phyloP scores from a whole-genome alignment of 2,329 filamentous ascomycete genomes.

The Ambrosiella beaveri region DNA sequence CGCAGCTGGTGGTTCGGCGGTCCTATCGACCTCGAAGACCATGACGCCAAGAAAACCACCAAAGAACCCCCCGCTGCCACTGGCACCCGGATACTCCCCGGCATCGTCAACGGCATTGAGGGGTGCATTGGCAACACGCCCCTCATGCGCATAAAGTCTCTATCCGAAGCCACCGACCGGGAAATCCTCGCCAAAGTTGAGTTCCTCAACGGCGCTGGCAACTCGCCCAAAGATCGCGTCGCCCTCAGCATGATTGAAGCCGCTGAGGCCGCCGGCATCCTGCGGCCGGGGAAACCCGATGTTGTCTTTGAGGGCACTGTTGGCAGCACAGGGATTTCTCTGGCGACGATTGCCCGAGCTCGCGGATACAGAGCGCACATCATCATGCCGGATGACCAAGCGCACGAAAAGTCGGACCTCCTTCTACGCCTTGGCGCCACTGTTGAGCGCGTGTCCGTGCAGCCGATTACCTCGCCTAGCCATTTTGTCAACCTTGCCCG shows the following conservation, averaged over 20 bases:
- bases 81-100: constrained; percentile 12
- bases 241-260: constrained; percentile 73
- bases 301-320: constrained; percentile 97
- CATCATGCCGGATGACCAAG: constrained; percentile 91
- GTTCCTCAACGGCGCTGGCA: constrained; percentile 87
- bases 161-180: constrained; percentile 75
- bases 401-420: constrained; percentile 73
- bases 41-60: background rate
- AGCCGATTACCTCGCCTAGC: constrained; percentile 78
- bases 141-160: constrained; percentile 65
- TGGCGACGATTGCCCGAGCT: constrained; percentile 75
- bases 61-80: background rate
- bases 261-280: constrained; percentile 60
- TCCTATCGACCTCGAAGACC: constrained; percentile 24
- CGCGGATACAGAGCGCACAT: constrained; percentile 86
- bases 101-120: constrained; percentile 61
- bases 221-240: constrained; percentile 87
- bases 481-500: constrained; percentile 93
- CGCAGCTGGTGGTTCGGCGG: constrained; percentile 29
- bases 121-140: constrained; percentile 88
- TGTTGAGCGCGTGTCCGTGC: constrained; percentile 81
- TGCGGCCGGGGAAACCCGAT: constrained; percentile 68
- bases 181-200: constrained; percentile 87
- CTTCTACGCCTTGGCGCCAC: constrained; percentile 76
- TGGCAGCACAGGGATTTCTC: constrained; percentile 86